Evolutionary conservation across 1,284 basidiomycete genomes (phyloP).

Genomic region (Leccinum olivaceoglutinosum): DNA sequence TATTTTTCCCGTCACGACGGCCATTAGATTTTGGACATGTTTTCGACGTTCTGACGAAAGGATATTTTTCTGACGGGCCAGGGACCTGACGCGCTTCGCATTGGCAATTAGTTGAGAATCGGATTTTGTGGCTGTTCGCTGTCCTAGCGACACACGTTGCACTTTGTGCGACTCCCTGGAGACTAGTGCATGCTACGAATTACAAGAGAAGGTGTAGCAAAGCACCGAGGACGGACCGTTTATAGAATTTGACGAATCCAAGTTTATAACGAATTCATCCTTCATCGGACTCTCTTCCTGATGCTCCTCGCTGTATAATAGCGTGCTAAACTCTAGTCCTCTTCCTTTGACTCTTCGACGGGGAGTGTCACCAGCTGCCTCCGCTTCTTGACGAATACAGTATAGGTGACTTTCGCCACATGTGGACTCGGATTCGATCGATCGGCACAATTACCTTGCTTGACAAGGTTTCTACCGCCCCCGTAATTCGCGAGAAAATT

Average conservation of each 20-base stretch:
- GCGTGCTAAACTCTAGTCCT: conserved; percentile 27
- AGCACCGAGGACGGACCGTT: conserved; percentile 40
- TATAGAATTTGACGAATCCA: conserved; percentile 39
- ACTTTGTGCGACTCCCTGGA: conserved; percentile 61
- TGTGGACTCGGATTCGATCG: too few relatives aligned
- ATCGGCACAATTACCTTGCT: too few relatives aligned
- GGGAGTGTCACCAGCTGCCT: conserved; percentile 47
- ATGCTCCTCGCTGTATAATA: conserved; percentile 23
- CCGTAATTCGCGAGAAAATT: too few relatives aligned
- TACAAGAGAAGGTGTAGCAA: not conserved
- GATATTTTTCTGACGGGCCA: conserved; percentile 71
- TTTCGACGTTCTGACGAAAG: conserved; percentile 67
- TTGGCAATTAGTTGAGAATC: conserved; percentile 36
- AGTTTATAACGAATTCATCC: conserved; percentile 19
- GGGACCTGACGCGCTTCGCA: conserved; percentile 54
- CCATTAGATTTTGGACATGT: conserved; percentile 68
- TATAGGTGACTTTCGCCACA: too few relatives aligned
- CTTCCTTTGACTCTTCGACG: conserved; percentile 27
- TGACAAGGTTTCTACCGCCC: too few relatives aligned
- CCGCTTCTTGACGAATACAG: conserved; percentile 35
- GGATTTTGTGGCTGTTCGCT: conserved; percentile 71
- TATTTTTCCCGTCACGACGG: conserved; percentile 58
- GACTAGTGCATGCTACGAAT: conserved; percentile 32
- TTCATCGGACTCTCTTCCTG: conserved; percentile 12
- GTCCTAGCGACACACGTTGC: conserved; percentile 56